A percentile compares a stretch with the other conserved stretches of the same genome.
Conservation (phyloP, 2,329 filamentous ascomycete species). For the Gaeumannomyces sp. region DNA sequence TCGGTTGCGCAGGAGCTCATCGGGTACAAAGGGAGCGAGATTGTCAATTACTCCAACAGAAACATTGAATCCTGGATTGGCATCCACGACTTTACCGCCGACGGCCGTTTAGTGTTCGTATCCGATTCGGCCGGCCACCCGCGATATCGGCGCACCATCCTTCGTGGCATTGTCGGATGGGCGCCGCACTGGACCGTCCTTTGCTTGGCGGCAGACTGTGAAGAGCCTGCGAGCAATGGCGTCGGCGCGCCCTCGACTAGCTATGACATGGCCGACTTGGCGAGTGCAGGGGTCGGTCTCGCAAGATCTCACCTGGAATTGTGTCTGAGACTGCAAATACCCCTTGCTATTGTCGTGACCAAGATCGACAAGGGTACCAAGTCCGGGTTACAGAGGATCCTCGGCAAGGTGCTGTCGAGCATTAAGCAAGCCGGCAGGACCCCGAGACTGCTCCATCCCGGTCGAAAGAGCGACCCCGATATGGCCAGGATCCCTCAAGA, state of each 20-base stretch:
- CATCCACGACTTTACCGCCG: constrained; percentile 72
- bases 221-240: neutral
- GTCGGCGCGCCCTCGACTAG: neutral
- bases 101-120: constrained; percentile 75
- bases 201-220: constrained; percentile 75
- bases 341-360: constrained; percentile 77
- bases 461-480: constrained; percentile 31
- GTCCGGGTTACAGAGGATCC: constrained; percentile 58
- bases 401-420: constrained; percentile 64
- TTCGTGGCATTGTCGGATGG: constrained; percentile 91
- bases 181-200: constrained; percentile 89
- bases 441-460: constrained; percentile 65
- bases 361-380: constrained; percentile 85
- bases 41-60: constrained; percentile 79
- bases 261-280: neutral
- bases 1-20: constrained; percentile 92
- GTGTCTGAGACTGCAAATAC: constrained; percentile 72
- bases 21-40: constrained; percentile 59
- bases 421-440: constrained; percentile 70
- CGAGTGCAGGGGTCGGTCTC: constrained; percentile 56
- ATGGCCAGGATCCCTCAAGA: constrained; percentile 49
- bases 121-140: constrained; percentile 90
- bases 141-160: constrained; percentile 79
- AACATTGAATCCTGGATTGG: constrained; percentile 93
- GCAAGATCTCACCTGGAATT: constrained; percentile 77